A percentile compares a stretch with the other conserved stretches of the same genome.
Conservation (phyloP, 305 asterid species). For the Nicotiana rustica region DNA sequence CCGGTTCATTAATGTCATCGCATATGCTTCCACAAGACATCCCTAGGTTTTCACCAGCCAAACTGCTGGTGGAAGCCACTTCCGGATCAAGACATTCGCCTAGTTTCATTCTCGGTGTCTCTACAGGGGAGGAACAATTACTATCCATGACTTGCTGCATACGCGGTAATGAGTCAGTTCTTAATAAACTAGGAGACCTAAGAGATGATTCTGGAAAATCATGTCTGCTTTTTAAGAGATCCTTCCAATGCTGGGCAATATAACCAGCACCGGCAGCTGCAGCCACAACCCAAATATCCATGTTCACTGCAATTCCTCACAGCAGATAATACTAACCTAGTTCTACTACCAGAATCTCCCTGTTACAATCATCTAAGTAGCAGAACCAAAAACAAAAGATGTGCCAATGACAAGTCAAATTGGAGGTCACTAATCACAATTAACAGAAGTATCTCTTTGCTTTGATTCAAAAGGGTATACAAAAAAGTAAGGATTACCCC, state of each 20-base stretch:
- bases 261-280: constrained; percentile 84
- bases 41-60: constrained; percentile 37
- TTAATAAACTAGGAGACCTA: constrained; percentile 40
- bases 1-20: constrained; percentile 43
- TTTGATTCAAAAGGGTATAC: constrained; percentile 9
- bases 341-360: constrained; percentile 28
- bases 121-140: constrained; percentile 38
- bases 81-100: constrained; percentile 45
- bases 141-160: constrained; percentile 43
- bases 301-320: constrained; percentile 40
- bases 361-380: constrained; percentile 4
- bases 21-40: constrained; percentile 35
- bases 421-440: constrained; percentile 25
- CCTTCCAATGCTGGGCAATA: constrained; percentile 71
- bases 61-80: constrained; percentile 48
- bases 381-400: background rate
- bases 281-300: constrained; percentile 80
- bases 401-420: background rate
- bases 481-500: background rate
- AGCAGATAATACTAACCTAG: constrained; percentile 34
- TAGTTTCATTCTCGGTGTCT: constrained; percentile 37
- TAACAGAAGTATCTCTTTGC: background rate
- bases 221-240: constrained; percentile 46
- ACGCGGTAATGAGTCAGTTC: constrained; percentile 38
- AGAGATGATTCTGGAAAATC: constrained; percentile 44